Base-by-base conservation (phyloP, 2,329 filamentous ascomycete species). In the Calycina herbarum region DNA sequence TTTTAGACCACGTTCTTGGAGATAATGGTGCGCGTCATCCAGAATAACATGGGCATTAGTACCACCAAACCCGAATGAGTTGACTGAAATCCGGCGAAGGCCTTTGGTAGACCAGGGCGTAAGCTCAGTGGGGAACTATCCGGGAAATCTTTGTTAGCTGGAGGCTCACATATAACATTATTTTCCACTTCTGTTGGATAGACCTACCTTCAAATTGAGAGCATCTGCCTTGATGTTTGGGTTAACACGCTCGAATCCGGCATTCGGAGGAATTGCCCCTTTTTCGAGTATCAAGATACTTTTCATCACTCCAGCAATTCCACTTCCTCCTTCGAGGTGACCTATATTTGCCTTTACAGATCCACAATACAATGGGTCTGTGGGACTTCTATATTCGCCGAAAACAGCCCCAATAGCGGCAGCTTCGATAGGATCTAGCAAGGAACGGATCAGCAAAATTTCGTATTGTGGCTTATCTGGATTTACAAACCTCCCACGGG, bases 191-290 rank as follows among this genome's bases (percentile, higher is more conserved):
- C n/a, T n/a, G n/a, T n/a, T n/a, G n/a, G n/a, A n/a, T n/a, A n/a
- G n/a, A n/a, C 40, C 5, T 77, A 60, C 6, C 73, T 77, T 75
- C 74, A 78, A 13, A 73, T 71, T 3, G 73, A 68, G 1, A 72
- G 54, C 5, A 66, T 71, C 24, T 15, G 11, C 45, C 11, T 57
- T 42, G 27, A 79, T 76, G 3, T 24, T 64, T 2, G 74, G 69
- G 51, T 81, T 82, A 1, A 73, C 67, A 13, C 68, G 76, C 27
- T 76, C 71, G 48, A 80, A 81, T 42, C 79, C 76, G 45, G 70
- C 71, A 64, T 79, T 80, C 3, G 79, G 78, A 13, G 77, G 75
- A 24, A 81, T 77, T 5, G 79, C 72, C 0, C 76, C 76, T 48
- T 77, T 76, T 67, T 81, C 79, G 1, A 82, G 66, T 67, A 78